Evolutionary conservation across 192 early-diverging fungal species (phyloP), one percentile per base, ranked within the genome.

Genomic region (Funneliformis mosseae): DNA sequence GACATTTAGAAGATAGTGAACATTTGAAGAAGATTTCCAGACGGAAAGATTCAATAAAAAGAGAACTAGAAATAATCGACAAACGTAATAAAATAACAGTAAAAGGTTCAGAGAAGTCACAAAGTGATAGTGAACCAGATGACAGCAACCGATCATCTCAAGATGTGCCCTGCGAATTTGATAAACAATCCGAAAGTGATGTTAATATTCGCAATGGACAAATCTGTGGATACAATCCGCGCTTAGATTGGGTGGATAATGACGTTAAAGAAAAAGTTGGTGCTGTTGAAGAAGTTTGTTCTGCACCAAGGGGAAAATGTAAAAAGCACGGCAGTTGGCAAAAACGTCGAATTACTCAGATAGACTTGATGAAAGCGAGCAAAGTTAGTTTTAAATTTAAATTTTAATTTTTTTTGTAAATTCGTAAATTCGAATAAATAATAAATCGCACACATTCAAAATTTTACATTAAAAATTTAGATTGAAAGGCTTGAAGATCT

Each of bases 281-380:
- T 25, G 77, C 78, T 77, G 80, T 70, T 14, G 71, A 68, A 9
- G 76, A 75, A 23, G 75, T 87, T 0, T 91, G 90, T 68, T 67
- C 77, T 46, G 59, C 63, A 5, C 81, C 50, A 2, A 82, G 63
- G 42, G 66, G 83, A 21, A 76, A 84, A n/a, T 91, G 90, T 72
- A 81, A 83, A 55, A 81, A 82, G 33, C 90, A 91, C 75, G 46
- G 38, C 1, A 81, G 83, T 55, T 91, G 90, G 90, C 87, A 89
- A 60, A 88, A 74, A 18, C 61, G 87, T 10, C 83, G 85, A 25
- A 70, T 59, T 18, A 76, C 80, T 14, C 87, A 88, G 43, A 80
- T 88, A 48, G 87, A 86, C 7, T 83, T 84, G 39, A 87, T 88
- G 76, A 77, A 84, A 59, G 77, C 75, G 0, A 72, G 79, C 46